Conservation (phyloP, 2,329 filamentous ascomycete species). For the Nothophoma quercina region DNA sequence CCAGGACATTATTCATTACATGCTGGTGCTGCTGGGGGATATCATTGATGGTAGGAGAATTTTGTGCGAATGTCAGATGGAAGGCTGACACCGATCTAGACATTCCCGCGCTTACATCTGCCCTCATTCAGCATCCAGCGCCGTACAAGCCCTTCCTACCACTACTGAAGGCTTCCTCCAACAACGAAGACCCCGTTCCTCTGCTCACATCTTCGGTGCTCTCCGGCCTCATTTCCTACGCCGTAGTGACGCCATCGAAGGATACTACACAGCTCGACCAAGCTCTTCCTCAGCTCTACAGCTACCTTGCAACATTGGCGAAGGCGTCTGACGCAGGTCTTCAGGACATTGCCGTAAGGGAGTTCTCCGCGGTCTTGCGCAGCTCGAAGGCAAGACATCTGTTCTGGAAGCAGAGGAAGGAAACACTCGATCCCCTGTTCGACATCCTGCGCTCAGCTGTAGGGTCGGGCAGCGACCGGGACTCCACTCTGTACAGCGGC, state of each 20-base stretch:
- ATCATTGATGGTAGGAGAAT: constrained; percentile 75
- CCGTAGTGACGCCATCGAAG: constrained; percentile 68
- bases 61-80: not conserved
- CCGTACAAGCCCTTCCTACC: constrained; percentile 81
- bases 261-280: constrained; percentile 69
- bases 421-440: constrained; percentile 82
- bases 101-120: constrained; percentile 78
- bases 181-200: constrained; percentile 85
- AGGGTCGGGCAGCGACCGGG: constrained; percentile 73
- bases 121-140: constrained; percentile 74
- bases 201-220: constrained; percentile 89
- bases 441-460: constrained; percentile 80
- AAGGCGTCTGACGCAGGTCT: constrained; percentile 87
- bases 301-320: constrained; percentile 82
- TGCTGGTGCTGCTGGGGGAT: constrained; percentile 87
- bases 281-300: constrained; percentile 82
- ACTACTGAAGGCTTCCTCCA: constrained; percentile 82
- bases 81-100: constrained; percentile 59
- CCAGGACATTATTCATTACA: constrained; percentile 91
- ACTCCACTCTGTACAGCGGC: constrained; percentile 65
- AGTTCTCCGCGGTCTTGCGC: constrained; percentile 85
- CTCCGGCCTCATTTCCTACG: constrained; percentile 75
- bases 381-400: constrained; percentile 76
- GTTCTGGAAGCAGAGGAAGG: constrained; percentile 90
- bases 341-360: constrained; percentile 93